These are phyloP conservation scores for Torulaspora microellipsoides DNA, from an alignment of 805 yeast species.

Conservation along the genomic window DNA sequence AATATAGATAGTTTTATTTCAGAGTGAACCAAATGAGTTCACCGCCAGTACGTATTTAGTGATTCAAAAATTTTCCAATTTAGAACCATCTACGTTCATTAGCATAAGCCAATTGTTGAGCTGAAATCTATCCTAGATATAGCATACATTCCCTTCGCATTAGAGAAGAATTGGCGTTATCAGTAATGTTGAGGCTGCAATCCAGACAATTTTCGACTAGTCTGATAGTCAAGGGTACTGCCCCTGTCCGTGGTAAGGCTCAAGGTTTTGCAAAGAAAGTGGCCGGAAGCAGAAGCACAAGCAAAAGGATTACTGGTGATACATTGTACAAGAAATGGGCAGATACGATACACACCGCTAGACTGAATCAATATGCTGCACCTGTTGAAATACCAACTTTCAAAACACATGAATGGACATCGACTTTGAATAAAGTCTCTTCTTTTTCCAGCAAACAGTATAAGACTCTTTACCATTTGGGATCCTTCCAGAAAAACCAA, in stretches of 20 bases:
- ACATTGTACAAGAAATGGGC: conserved; percentile 35
- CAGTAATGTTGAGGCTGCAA: conserved; percentile 20
- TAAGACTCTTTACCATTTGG: conserved; percentile 46
- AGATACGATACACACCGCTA: conserved; percentile 32
- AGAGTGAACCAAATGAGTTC: no score
- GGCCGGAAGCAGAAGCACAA: conserved; percentile 15
- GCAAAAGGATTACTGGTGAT: conserved; percentile 28
- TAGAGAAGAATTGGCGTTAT: neutral
- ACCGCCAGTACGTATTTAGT: neutral
- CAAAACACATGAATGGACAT: conserved; percentile 13
- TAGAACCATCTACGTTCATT: neutral
- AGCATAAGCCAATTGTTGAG: no score
- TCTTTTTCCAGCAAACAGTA: conserved; percentile 42
- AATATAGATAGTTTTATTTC: no score
- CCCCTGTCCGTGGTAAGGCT: conserved; percentile 27
- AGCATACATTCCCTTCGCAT: no score
- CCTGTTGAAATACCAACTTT: conserved; percentile 22
- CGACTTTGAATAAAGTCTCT: conserved; percentile 31
- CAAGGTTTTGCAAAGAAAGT: conserved; percentile 31
- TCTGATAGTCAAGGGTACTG: conserved; percentile 16
- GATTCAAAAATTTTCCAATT: conserved; percentile 5
- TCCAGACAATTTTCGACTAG: conserved; percentile 17
- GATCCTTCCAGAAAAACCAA: conserved; percentile 65
- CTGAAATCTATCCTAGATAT: no score
- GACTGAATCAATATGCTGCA: conserved; percentile 28